These are phyloP conservation scores for Colletotrichum sp. DNA, from an alignment of 2,329 filamentous ascomycete genomes.

Conservation along the genomic window DNA sequence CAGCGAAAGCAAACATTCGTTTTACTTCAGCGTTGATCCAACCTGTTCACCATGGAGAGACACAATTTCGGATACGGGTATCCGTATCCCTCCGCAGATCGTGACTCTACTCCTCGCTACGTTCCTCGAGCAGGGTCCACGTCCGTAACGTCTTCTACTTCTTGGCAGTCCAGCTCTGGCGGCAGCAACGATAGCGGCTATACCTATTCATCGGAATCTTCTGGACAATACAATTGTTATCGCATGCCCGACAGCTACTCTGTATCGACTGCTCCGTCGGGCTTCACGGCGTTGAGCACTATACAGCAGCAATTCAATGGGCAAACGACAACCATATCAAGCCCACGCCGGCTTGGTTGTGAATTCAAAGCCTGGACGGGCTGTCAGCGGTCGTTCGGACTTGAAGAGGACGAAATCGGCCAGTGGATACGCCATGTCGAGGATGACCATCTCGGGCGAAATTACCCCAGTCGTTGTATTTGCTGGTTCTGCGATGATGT, in stretches of 20 bases:
- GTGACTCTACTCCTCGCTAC: neutral
- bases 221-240: neutral
- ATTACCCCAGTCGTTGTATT: conserved; percentile 36
- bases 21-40: neutral
- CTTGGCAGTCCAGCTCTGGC: neutral
- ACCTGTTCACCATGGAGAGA: neutral
- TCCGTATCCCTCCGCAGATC: neutral
- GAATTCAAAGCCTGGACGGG: conserved; percentile 43
- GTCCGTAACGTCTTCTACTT: neutral
- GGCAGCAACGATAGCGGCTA: neutral
- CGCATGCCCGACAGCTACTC: conserved; percentile 17
- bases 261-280: conserved; percentile 25
- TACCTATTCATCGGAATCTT: neutral
- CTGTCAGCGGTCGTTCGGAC: conserved; percentile 43
- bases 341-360: conserved; percentile 41
- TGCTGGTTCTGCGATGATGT: conserved; percentile 58
- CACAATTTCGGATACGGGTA: neutral
- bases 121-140: neutral
- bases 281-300: conserved; percentile 17
- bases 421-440: conserved; percentile 54
- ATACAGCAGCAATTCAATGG: neutral
- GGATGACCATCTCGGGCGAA: conserved; percentile 36
- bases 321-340: neutral
- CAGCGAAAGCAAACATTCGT: neutral
- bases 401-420: conserved; percentile 41